Evolutionary conservation across 208 protist genomes (phyloP).

Genomic region (Zelonia costaricensis): DNA sequence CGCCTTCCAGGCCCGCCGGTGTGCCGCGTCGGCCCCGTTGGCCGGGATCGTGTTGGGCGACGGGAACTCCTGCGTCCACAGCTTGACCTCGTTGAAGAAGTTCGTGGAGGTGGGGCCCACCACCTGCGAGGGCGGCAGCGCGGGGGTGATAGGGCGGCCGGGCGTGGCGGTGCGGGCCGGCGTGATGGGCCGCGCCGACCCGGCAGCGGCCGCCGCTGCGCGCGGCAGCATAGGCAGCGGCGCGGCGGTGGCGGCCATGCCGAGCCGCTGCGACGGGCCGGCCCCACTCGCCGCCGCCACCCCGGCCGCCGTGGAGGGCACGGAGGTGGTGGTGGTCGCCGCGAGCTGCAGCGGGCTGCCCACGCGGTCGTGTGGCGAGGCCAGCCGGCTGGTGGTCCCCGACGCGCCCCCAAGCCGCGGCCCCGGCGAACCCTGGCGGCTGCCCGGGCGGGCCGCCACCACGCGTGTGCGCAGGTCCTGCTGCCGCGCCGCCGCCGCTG

Average conservation of each 20-base stretch:
- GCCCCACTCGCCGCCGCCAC: too few relatives aligned
- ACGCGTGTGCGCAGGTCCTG: constrained; percentile 22
- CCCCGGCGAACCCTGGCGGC: background rate
- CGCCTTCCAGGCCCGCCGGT: constrained; percentile 43
- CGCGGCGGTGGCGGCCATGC: background rate
- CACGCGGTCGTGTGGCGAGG: background rate
- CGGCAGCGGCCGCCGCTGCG: too few relatives aligned
- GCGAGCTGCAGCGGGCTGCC: background rate
- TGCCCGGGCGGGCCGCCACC: constrained; percentile 9
- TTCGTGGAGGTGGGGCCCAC: constrained; percentile 32
- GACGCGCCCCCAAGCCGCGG: too few relatives aligned
- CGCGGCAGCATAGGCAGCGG: background rate
- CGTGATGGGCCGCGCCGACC: too few relatives aligned
- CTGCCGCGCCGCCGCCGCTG: constrained; percentile 14
- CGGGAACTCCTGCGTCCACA: constrained; percentile 34
- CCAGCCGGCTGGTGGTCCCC: background rate
- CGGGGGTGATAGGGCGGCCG: constrained; percentile 3
- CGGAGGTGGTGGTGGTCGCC: background rate
- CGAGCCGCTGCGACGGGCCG: too few relatives aligned
- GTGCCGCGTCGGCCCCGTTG: constrained; percentile 23
- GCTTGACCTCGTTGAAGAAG: constrained; percentile 48
- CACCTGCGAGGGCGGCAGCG: constrained; percentile 16
- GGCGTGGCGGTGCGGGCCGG: too few relatives aligned
- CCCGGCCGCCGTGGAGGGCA: too few relatives aligned
- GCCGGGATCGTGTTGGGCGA: constrained; percentile 32